A percentile compares a stretch with the other conserved stretches of the same genome.
phyloP scores from a whole-genome alignment of 805 yeast genomes.

The Nakazawaea wyomingensis region DNA sequence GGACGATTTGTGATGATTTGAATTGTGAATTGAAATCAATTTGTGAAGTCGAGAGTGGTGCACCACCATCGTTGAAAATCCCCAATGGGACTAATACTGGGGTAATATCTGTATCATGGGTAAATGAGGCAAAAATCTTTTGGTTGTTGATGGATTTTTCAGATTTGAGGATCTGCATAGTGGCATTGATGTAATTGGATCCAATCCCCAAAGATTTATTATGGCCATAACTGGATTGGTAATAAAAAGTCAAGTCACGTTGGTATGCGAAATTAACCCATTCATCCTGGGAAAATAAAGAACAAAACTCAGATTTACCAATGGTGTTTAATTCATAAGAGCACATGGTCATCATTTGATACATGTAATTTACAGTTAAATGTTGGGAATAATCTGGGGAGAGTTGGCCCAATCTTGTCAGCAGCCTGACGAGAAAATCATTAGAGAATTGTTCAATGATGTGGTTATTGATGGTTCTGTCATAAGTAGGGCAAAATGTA shows the following conservation, averaged over 20 bases:
- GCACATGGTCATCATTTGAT: constrained; percentile 37
- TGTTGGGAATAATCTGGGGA: constrained; percentile 31
- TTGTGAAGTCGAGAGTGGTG: constrained; percentile 35
- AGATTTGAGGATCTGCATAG: constrained; percentile 37
- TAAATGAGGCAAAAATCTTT: constrained; percentile 40
- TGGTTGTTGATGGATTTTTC: constrained; percentile 22
- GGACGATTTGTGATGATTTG: constrained; percentile 41
- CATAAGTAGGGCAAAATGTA: constrained; percentile 34
- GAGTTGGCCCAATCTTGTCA: constrained; percentile 26
- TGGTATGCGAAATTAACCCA: constrained; percentile 36
- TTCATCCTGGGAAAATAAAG: constrained; percentile 46
- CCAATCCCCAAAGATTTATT: constrained; percentile 36
- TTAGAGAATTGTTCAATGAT: constrained; percentile 24
- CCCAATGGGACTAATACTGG: constrained; percentile 46
- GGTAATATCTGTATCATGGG: constrained; percentile 54
- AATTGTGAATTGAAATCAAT: constrained; percentile 44
- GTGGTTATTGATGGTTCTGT: constrained; percentile 20
- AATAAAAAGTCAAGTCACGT: constrained; percentile 38
- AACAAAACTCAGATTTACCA: constrained; percentile 39
- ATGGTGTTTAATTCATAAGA: constrained; percentile 46
- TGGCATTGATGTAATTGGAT: constrained; percentile 41
- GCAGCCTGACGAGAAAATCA: constrained; percentile 25
- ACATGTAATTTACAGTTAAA: constrained; percentile 36
- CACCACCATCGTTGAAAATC: constrained; percentile 32
- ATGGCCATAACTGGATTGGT: constrained; percentile 45